phyloP scores from a whole-genome alignment of 208 protist species.

The Leishmania braziliensis region DNA sequence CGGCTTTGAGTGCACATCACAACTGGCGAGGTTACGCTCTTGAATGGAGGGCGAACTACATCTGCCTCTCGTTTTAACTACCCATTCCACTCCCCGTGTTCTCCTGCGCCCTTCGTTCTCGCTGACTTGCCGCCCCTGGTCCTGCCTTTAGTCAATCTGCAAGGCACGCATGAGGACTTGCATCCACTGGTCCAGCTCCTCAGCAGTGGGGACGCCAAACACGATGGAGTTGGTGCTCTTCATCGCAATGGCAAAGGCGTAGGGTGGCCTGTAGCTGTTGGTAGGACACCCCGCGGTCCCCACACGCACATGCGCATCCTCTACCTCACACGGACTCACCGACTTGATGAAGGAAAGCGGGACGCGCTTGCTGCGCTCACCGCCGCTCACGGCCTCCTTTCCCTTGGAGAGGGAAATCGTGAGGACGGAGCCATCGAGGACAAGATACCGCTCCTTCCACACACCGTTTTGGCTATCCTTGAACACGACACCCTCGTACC shows the following conservation, averaged over 20 bases:
- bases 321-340: conserved; percentile 50
- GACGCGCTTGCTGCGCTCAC: conserved; percentile 74
- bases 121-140: neutral
- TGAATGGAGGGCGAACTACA: neutral
- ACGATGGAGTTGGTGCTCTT: conserved; percentile 73
- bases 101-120: neutral
- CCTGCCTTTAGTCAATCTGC: conserved; percentile 54
- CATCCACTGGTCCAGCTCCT: conserved; percentile 77
- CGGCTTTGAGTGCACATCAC: neutral
- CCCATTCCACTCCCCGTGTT: neutral
- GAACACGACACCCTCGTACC: conserved; percentile 80
- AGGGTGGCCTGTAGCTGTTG: conserved; percentile 43
- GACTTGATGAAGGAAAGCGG: conserved; percentile 68
- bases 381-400: conserved; percentile 53
- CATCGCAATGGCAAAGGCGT: conserved; percentile 73
- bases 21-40: no score
- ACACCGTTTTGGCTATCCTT: conserved; percentile 72
- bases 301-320: conserved; percentile 49
- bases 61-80: neutral
- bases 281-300: conserved; percentile 7
- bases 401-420: conserved; percentile 73
- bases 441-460: conserved; percentile 86
- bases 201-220: conserved; percentile 58
- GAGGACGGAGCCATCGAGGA: conserved; percentile 61
- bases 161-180: conserved; percentile 59